phyloP scores from a whole-genome alignment of 352 stramenopile species.

The Phytophthora litchii region DNA sequence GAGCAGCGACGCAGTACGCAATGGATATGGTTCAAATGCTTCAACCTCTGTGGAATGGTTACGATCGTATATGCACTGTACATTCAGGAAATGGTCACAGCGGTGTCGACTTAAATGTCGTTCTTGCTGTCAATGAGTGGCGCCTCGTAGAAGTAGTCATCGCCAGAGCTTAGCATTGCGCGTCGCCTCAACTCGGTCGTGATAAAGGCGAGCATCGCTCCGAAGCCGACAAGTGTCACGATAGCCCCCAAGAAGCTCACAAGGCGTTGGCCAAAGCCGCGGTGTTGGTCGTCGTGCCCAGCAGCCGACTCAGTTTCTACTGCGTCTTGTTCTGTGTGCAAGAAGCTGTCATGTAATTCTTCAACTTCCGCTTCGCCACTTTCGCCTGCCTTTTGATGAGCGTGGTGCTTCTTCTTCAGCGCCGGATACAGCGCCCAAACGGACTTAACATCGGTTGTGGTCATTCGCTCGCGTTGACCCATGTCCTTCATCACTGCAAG shows the following conservation, averaged over 20 bases:
- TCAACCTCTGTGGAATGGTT: slow-evolving; percentile 17
- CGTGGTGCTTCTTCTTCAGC: slow-evolving; percentile 53
- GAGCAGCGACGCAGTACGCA: slow-evolving; percentile 17
- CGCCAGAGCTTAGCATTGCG: slow-evolving; percentile 35
- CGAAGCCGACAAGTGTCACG: slow-evolving; percentile 63
- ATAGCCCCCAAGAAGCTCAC: slow-evolving; percentile 72
- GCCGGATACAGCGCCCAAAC: slow-evolving; percentile 75
- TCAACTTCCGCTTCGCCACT: slow-evolving; percentile 29
- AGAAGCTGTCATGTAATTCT: slow-evolving; percentile 58
- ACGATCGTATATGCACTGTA: slow-evolving; percentile 21
- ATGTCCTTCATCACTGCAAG: slow-evolving; percentile 64
- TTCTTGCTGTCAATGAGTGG: slow-evolving; percentile 64
- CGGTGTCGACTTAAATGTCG: slow-evolving; percentile 25
- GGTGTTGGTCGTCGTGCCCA: slow-evolving; percentile 4
- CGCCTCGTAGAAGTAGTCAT: slow-evolving; percentile 72
- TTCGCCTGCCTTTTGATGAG: slow-evolving; percentile 40
- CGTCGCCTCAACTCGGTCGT: slow-evolving; percentile 44
- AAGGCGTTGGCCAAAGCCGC: slow-evolving; percentile 49
- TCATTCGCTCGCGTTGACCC: slow-evolving; percentile 76
- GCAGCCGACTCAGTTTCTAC: slow-evolving; percentile 14
- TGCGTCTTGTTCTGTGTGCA: slow-evolving; percentile 64
- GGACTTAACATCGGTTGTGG: slow-evolving; percentile 74
- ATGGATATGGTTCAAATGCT: slow-evolving; percentile 32
- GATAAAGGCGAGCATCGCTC: slow-evolving; percentile 47
- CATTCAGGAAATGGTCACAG: slow-evolving; percentile 12